These are phyloP conservation scores for Ambrosia hybrid DNA, from an alignment of 140 eudicot genomes.

Conservation along the genomic window DNA sequence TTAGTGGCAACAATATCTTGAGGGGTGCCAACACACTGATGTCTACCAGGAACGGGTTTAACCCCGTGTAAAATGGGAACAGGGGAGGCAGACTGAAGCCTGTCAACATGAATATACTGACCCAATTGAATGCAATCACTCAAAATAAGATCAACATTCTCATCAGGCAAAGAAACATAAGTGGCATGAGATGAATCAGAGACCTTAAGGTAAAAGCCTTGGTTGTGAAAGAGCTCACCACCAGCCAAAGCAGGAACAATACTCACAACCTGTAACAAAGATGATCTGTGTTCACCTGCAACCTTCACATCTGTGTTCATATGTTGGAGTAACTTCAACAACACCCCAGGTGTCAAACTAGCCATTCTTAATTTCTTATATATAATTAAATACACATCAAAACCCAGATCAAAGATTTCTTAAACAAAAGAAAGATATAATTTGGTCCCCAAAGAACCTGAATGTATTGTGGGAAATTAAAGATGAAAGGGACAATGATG, in stretches of 20 bases:
- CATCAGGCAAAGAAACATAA: constrained; percentile 88
- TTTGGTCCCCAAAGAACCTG: no score
- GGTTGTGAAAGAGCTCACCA: constrained; percentile 71
- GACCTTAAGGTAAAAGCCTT: constrained; percentile 92
- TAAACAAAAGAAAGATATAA: no score
- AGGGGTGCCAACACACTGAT: constrained; percentile 89
- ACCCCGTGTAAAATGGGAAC: constrained; percentile 85
- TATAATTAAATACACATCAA: no score
- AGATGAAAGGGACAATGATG: no score
- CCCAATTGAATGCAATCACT: constrained; percentile 91
- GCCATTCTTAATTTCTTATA: constrained; percentile 58
- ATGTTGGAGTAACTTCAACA: constrained; percentile 76
- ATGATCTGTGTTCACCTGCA: constrained; percentile 81
- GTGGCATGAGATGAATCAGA: constrained; percentile 99
- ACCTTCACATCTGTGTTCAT: constrained; percentile 86
- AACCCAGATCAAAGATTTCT: no score
- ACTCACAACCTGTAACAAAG: constrained; percentile 76
- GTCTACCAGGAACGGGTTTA: constrained; percentile 80
- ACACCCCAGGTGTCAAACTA: constrained; percentile 68
- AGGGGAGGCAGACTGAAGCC: constrained; percentile 74
- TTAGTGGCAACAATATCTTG: constrained; percentile 86
- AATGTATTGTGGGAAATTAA: no score
- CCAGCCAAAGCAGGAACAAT: constrained; percentile 90
- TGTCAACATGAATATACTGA: constrained; percentile 79
- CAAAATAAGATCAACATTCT: constrained; percentile 70